Evolutionary conservation across 305 asterid species (phyloP), one percentile per base, ranked within the genome.

Genomic region (Rubia tinctorum): DNA sequence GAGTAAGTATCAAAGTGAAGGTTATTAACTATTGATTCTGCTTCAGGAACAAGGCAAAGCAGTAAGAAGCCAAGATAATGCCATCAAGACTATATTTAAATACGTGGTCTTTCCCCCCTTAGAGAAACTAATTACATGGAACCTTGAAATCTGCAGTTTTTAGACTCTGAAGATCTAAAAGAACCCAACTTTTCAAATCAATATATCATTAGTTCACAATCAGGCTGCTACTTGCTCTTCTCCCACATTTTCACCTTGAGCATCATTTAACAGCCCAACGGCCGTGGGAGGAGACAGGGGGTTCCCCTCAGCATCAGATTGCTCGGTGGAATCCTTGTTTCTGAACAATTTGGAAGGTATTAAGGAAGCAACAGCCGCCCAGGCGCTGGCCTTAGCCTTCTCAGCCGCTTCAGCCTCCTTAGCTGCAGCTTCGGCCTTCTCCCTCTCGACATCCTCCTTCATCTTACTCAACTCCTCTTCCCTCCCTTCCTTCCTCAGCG

Each of bases 341-440:
- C 91, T 91, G 23, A 89, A 86, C 75, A 90, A 77, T 80, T 86
- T 92, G 9, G 91, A 88, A 3, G 90, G 89, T 84, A 88, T 81
- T 69, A 93, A 80, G 22, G 96, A 85, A 71, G 92, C 82, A 82
- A 92, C 83, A 3, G 94, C 89, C 7, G 80, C 84, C 55, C 84
- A 81, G 7, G 96, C 85, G 63, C 88, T 90, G 7, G 85, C 91
- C 84, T 90, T 92, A 1, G 87, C 90, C 53, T 71, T 83, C 71
- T 87, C 97, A 6, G 96, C 96, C 73, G 86, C 97, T 79, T 90
- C 97, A 56, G 84, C 95, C 63, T 75, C 94, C 78, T 82, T 87
- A 55, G 95, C 99, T 11, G 86, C 95, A 34, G 96, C 95, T 69
- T 87, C 95, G 2, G 89, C 95, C 82, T 86, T 92, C 91, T 89